A percentile compares a stretch with the other conserved stretches of the same genome.
Conservation (phyloP, 2,329 filamentous ascomycete species). For the Xylaria sp. region DNA sequence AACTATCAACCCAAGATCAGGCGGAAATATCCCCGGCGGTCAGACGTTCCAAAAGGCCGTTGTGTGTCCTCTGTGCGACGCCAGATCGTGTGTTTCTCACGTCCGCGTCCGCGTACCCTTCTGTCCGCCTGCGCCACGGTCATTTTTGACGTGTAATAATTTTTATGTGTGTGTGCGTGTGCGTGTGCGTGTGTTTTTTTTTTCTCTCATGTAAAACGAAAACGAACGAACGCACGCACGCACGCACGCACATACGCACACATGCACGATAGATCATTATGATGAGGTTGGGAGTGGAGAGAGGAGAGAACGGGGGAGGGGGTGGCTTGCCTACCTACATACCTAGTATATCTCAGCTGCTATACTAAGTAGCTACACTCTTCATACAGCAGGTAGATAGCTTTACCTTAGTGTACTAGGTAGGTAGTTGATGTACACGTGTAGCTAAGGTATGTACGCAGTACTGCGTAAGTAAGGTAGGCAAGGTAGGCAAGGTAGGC, state of each 20-base stretch:
- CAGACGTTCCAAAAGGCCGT: constrained; percentile 17
- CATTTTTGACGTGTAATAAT: too few relatives aligned
- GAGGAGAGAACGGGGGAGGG: background rate
- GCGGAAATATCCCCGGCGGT: constrained; percentile 20
- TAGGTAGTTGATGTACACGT: too few relatives aligned
- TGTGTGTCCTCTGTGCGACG: constrained; percentile 1
- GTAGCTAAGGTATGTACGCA: too few relatives aligned
- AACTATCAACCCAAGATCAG: constrained; percentile 24
- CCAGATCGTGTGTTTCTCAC: constrained; percentile 6
- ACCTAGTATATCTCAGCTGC: too few relatives aligned
- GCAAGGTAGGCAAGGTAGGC: background rate
- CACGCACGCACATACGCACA: background rate
- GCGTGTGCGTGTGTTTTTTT: too few relatives aligned
- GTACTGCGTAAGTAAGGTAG: background rate
- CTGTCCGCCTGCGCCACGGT: too few relatives aligned
- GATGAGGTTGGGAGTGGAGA: background rate
- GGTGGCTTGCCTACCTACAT: background rate
- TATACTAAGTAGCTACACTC: too few relatives aligned
- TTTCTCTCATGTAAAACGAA: background rate
- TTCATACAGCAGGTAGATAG: too few relatives aligned
- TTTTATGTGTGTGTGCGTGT: too few relatives aligned
- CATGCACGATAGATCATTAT: constrained; percentile 10
- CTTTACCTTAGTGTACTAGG: too few relatives aligned
- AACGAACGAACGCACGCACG: background rate
- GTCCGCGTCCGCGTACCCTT: too few relatives aligned